phyloP scores from a whole-genome alignment of 352 stramenopile species.

The Globisporangium emineosum region DNA sequence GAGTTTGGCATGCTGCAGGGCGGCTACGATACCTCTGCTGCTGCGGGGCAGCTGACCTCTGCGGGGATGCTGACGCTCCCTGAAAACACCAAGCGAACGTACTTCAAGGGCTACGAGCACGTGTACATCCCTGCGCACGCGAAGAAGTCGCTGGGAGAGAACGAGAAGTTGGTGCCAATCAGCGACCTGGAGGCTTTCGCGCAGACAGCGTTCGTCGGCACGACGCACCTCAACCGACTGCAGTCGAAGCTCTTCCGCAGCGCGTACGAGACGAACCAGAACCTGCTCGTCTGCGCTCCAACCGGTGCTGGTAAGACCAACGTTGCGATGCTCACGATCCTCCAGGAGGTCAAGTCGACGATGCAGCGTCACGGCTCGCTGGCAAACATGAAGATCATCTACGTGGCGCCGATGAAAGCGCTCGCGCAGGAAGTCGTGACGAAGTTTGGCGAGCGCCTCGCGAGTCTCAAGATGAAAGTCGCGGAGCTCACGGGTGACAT shows the following conservation, averaged over 20 bases:
- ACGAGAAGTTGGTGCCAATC: slow-evolving; percentile 67
- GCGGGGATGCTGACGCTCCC: slow-evolving; percentile 54
- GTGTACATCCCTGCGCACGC: slow-evolving; percentile 76
- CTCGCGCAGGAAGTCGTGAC: slow-evolving; percentile 99
- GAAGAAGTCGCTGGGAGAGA: slow-evolving; percentile 50
- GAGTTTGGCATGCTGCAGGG: slow-evolving; percentile 70
- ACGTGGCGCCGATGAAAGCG: slow-evolving; percentile 97
- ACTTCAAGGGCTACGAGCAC: slow-evolving; percentile 82
- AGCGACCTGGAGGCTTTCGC: slow-evolving; percentile 63
- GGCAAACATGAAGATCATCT: slow-evolving; percentile 92
- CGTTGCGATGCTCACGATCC: slow-evolving; percentile 97
- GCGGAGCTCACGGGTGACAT: slow-evolving; percentile 97
- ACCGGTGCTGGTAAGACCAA: slow-evolving; percentile 98
- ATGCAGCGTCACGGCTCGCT: slow-evolving; percentile 46
- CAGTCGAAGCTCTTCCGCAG: slow-evolving; percentile 97
- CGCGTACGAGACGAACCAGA: slow-evolving; percentile 96
- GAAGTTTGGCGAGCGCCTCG: slow-evolving; percentile 94
- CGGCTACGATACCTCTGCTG: slow-evolving; percentile 64
- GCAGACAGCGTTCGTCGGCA: slow-evolving; percentile 74
- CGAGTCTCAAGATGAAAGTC: slow-evolving; percentile 68
- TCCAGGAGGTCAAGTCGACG: slow-evolving; percentile 89
- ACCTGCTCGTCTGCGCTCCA: slow-evolving; percentile 93
- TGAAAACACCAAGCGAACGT: slow-evolving; percentile 60
- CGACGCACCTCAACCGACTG: slow-evolving; percentile 94
- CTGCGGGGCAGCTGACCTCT: slow-evolving; percentile 60